These are phyloP conservation scores for Umbellularia californica DNA, from an alignment of 164 flowering plant genomes.

Conservation along the genomic window DNA sequence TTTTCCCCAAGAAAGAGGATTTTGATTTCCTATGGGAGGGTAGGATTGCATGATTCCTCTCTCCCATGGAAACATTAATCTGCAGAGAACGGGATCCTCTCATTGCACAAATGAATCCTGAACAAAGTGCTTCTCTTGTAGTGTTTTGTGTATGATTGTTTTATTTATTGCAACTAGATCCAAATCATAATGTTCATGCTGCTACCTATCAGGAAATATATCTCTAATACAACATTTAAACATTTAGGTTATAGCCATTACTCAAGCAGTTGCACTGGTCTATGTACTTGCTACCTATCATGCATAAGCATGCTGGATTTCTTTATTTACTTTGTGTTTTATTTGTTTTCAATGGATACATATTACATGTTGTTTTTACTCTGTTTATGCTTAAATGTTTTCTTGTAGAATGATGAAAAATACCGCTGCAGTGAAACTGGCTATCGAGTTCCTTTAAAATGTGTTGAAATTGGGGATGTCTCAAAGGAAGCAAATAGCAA, in stretches of 20 bases:
- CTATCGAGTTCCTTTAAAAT: constrained; percentile 78
- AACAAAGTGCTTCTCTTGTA: too few relatives aligned
- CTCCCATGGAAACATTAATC: too few relatives aligned
- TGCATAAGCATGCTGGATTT: background rate
- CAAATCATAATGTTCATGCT: too few relatives aligned
- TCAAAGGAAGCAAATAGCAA: constrained; percentile 23
- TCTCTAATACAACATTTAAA: background rate
- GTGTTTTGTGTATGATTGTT: too few relatives aligned
- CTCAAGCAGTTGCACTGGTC: background rate
- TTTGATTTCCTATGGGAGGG: too few relatives aligned
- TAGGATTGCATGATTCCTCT: too few relatives aligned
- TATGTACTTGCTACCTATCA: background rate
- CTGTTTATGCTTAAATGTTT: background rate
- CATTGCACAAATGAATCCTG: too few relatives aligned
- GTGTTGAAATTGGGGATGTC: constrained; percentile 35
- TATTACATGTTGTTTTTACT: background rate
- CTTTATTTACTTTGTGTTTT: background rate
- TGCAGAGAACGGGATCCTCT: too few relatives aligned
- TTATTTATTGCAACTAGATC: too few relatives aligned
- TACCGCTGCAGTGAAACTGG: constrained; percentile 97
- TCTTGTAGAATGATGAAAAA: constrained; percentile 54
- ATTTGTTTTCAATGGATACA: background rate
- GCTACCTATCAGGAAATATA: background rate
- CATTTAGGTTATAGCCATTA: background rate
- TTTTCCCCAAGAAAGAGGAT: too few relatives aligned